These are phyloP conservation scores for Kodamaea kakaduensis DNA, from an alignment of 805 yeast species.

Conservation along the genomic window DNA sequence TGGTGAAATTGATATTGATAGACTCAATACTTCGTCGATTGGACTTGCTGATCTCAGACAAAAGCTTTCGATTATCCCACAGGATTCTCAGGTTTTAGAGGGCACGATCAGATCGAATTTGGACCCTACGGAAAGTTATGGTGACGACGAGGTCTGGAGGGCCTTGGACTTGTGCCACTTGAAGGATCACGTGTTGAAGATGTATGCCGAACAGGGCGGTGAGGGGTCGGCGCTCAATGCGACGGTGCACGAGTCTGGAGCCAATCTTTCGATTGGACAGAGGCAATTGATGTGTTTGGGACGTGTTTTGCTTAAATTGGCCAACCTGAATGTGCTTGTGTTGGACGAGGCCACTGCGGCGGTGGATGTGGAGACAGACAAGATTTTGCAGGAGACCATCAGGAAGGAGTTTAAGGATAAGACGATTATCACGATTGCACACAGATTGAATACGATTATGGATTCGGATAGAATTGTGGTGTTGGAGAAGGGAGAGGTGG, in stretches of 20 bases:
- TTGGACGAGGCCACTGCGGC: constrained; percentile 89
- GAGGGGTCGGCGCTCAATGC: constrained; percentile 34
- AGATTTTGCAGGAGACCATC: constrained; percentile 72
- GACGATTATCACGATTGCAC: constrained; percentile 82
- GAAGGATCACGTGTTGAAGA: constrained; percentile 36
- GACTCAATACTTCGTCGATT: constrained; percentile 29
- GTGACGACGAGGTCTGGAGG: constrained; percentile 39
- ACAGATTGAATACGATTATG: constrained; percentile 76
- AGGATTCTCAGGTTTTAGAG: constrained; percentile 44
- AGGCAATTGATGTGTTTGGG: constrained; percentile 69
- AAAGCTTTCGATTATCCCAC: constrained; percentile 41
- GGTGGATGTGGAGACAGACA: constrained; percentile 81
- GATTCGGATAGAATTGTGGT: constrained; percentile 77
- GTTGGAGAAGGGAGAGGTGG: constrained; percentile 68
- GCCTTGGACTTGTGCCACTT: constrained; percentile 42
- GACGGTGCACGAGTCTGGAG: constrained; percentile 41
- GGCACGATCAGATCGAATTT: constrained; percentile 40
- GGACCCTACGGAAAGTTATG: constrained; percentile 35
- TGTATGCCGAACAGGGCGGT: constrained; percentile 21
- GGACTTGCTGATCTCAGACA: constrained; percentile 43
- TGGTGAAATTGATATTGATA: constrained; percentile 37
- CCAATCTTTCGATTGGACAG: constrained; percentile 51
- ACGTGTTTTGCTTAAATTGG: constrained; percentile 63
- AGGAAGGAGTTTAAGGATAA: constrained; percentile 69
- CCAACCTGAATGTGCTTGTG: constrained; percentile 55